Conservation (phyloP, 305 asterid species). For the Fraxinus latifolia region DNA sequence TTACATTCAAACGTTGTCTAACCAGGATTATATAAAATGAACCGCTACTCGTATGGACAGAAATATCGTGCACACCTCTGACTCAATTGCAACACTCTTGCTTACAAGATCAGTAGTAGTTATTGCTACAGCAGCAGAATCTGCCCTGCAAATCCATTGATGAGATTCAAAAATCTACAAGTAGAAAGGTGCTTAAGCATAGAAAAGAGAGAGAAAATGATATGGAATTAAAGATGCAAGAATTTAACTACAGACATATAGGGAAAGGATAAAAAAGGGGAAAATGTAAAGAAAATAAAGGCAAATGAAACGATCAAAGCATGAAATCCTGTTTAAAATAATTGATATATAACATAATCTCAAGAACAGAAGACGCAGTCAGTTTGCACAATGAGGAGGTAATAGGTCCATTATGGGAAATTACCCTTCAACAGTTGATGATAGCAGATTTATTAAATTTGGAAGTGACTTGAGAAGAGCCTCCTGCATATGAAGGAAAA, state of each 20-base stretch:
- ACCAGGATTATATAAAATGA: neutral
- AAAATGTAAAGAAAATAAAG: neutral
- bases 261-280: neutral
- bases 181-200: conserved; percentile 10
- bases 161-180: conserved; percentile 21
- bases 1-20: neutral
- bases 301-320: conserved; percentile 1
- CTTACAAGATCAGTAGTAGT: conserved; percentile 98
- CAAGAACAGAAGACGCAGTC: neutral
- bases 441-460: conserved; percentile 52
- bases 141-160: conserved; percentile 54
- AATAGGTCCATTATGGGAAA: conserved; percentile 19
- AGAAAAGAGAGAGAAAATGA: neutral
- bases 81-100: conserved; percentile 84
- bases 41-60: neutral
- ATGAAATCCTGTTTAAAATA: conserved; percentile 13
- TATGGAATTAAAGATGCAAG: neutral
- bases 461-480: conserved; percentile 95
- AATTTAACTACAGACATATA: neutral
- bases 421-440: conserved; percentile 75
- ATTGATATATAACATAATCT: neutral
- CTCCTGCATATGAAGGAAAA: conserved; percentile 53
- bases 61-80: conserved; percentile 46
- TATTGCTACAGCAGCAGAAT: conserved; percentile 93
- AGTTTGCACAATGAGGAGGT: conserved; percentile 12